Base-by-base conservation (phyloP, 257 asterid species). In the Paraleonurus japonicus region DNA sequence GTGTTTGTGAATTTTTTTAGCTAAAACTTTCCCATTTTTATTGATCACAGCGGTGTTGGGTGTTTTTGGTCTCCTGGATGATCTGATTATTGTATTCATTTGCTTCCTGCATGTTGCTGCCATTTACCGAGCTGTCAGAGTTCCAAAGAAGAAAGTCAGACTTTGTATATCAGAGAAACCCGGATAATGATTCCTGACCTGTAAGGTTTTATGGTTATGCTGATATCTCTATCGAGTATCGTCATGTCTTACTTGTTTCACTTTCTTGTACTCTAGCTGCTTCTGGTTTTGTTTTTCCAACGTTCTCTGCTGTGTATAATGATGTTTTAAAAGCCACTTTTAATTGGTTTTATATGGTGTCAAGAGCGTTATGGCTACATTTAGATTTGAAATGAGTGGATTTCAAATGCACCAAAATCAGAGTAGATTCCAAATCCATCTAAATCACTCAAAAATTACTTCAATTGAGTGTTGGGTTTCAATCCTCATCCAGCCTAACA, bases 121-220 rank as follows among this genome's bases (percentile, higher is more conserved):
- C n/a, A n/a, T n/a, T n/a, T n/a, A n/a, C n/a, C n/a, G n/a, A n/a
- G n/a, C n/a, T n/a, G n/a, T n/a, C n/a, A n/a, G 96, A 89, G 45
- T 72, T 82, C 69, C 65, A 92, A 6, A 87, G 86, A 84, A 94
- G 95, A 77, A 85, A 77, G 86, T 87, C 92, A 32, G 96, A 84
- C 69, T 84, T 64, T 47, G 98, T 89, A 66, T 83, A 95, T 58
- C 73, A 96, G 69, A 89, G 90, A 81, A 85, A 65, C 66, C 84
- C 95, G 45, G 97, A 89, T 71, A 79, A 76, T 58, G 96, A 90
- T 61, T 69, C 96, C 61, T 83, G 97, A 85, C 96, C 96, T 71
- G 98, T 92, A 83, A 76, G 83, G 73, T 78, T 70, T 80, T 17
- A 23, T 48, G 2, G 13, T 22, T 54, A 12, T 27, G n/a, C 5